Percentiles rank a stretch among this genome's conserved stretches.
phyloP scores from a whole-genome alignment of 2,329 filamentous ascomycete species.

The Penicillium sp. region DNA sequence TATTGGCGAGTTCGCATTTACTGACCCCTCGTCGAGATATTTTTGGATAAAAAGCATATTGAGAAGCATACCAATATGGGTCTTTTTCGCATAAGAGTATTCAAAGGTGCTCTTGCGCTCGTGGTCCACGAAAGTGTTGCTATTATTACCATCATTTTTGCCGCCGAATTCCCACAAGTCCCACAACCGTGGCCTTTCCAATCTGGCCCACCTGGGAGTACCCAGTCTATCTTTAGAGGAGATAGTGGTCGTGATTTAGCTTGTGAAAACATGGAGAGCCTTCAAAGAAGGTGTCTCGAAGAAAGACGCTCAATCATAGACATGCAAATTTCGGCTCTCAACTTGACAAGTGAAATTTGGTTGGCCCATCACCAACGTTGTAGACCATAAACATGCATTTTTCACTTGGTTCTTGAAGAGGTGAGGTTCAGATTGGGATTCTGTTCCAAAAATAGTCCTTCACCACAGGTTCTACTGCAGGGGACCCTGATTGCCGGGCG shows the following conservation, averaged over 20 bases:
- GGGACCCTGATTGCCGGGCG: neutral
- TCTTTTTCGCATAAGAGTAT: neutral
- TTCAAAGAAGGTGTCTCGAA: neutral
- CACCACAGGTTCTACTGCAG: neutral
- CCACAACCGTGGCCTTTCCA: neutral
- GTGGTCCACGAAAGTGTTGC: neutral
- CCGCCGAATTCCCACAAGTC: neutral
- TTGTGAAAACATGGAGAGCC: neutral
- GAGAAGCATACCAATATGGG: neutral
- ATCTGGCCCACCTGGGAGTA: neutral
- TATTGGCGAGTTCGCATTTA: neutral
- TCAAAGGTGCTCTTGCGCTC: neutral
- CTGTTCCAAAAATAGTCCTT: neutral
- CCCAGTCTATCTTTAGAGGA: neutral
- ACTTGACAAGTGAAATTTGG: neutral
- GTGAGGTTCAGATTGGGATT: neutral
- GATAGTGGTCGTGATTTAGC: too few species aligned
- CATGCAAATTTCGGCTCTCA: neutral
- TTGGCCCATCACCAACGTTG: neutral
- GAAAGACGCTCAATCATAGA: neutral
- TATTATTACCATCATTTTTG: neutral
- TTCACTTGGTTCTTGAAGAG: neutral
- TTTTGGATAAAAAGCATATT: neutral
- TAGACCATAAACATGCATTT: neutral
- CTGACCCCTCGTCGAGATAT: neutral